Conservation (phyloP, 2,329 filamentous ascomycete genomes). For the Purpureocillium takamizusanense region DNA sequence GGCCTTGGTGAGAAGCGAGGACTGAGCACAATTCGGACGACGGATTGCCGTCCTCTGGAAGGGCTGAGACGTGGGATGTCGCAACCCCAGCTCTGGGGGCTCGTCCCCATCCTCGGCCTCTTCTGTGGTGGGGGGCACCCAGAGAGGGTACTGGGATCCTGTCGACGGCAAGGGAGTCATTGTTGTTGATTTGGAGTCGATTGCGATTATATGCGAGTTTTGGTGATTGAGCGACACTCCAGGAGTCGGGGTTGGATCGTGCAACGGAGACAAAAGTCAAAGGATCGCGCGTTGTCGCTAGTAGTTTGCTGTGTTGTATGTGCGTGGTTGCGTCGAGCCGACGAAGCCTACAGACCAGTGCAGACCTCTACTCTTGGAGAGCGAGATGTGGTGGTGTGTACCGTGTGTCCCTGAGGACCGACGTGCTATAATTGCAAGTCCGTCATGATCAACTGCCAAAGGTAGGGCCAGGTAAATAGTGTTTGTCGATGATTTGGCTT, state of each 20-base stretch:
- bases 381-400: slow-evolving; percentile 7
- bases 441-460: slow-evolving; percentile 22
- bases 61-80: slow-evolving; percentile 18
- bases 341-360: slow-evolving; percentile 15
- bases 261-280: background rate
- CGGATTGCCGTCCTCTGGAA: slow-evolving; percentile 40
- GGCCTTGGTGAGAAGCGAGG: slow-evolving; percentile 82
- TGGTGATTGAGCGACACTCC: background rate
- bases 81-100: slow-evolving; percentile 57
- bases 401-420: slow-evolving; percentile 26
- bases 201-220: no score
- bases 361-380: slow-evolving; percentile 10
- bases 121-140: slow-evolving; percentile 33
- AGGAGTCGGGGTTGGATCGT: background rate
- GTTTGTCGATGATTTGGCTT: no score
- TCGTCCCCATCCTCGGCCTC: slow-evolving; percentile 79
- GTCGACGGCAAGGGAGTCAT: slow-evolving; percentile 16
- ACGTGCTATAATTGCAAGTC: slow-evolving; percentile 24
- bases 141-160: slow-evolving; percentile 18
- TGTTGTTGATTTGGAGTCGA: slow-evolving; percentile 5
- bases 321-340: slow-evolving; percentile 11
- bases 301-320: background rate
- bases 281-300: background rate
- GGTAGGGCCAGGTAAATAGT: slow-evolving; percentile 4
- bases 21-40: slow-evolving; percentile 46